Evolutionary conservation across 1,284 basidiomycete species (phyloP), one percentile per base, ranked within the genome.

Genomic region (Apiotrichum siamense): DNA sequence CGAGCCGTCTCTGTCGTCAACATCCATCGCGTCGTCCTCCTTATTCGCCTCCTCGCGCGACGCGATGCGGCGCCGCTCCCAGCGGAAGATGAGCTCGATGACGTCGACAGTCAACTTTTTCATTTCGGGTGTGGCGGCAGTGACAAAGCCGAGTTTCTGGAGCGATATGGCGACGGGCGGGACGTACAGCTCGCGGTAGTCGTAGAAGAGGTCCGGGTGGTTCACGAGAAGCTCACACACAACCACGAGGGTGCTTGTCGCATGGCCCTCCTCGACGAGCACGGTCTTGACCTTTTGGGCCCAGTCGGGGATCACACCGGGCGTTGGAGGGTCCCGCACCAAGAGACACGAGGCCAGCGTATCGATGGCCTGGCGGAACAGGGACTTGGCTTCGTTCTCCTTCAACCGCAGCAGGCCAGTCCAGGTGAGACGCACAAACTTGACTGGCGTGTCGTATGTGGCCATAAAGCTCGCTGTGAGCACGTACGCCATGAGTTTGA

Each of bases 371-470:
- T 90, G 86, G 44, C 88, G 84, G 55, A 91, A 85, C 29, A 90
- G 78, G 1, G 81, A 74, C 55, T 89, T 72, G 24, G 77, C 87
- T 47, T 92, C 90, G 43, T 76, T 91, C 83, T 63, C 85, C 76
- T 70, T 90, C 80, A 60, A 83, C 44, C 88, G 86, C 53, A 99
- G 79, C n/a, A 98, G 77, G 11, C 89, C 92, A 17, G 85, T 85
- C 88, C 93, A 97, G 25, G 94, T 88, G n/a, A 88, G 83, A 39
- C 93, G 78, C 42, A 97, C 85, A 70, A 99, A 96, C 74, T 97
- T 97, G 59, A 84, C 80, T 0, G 96, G 94, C 5, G 86, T 88
- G 41, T 90, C 89, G 70, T 89, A 96, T 2, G 83, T 84, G 32
- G 86, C 85, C 67, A 97, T 91, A 79, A 98, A 97, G 43, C 87